Evolutionary conservation across 192 early-diverging fungal genomes (phyloP).

Genomic region (Entomortierella lignicola): DNA sequence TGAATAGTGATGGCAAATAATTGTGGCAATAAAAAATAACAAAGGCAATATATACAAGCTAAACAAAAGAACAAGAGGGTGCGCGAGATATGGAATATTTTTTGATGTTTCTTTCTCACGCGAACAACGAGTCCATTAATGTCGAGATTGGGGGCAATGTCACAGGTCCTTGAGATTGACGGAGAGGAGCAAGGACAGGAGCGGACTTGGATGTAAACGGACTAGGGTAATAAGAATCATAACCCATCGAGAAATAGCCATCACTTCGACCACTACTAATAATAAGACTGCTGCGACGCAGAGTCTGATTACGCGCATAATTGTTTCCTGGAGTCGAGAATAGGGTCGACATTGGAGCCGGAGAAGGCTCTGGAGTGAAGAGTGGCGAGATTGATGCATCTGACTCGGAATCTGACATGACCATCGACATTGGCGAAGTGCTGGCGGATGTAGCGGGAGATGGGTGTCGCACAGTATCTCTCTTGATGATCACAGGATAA

Average conservation of each 20-base stretch:
- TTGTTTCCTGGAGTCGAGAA: background rate
- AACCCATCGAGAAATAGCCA: background rate
- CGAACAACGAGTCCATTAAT: constrained; percentile 24
- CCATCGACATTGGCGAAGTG: constrained; percentile 36
- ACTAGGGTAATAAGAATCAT: background rate
- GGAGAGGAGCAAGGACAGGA: constrained; percentile 24
- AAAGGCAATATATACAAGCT: background rate
- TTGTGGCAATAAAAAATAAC: background rate
- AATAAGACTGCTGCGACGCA: background rate
- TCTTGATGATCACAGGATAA: constrained; percentile 18
- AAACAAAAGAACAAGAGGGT: background rate
- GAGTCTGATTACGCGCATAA: background rate
- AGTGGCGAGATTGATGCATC: constrained; percentile 40
- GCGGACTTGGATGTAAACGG: background rate
- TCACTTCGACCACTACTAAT: background rate
- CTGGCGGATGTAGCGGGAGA: constrained; percentile 24
- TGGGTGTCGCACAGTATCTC: constrained; percentile 2
- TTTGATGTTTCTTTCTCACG: constrained; percentile 5
- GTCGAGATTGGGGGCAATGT: constrained; percentile 46
- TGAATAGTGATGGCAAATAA: background rate
- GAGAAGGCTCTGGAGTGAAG: constrained; percentile 63
- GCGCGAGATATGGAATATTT: background rate
- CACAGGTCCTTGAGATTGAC: constrained; percentile 9
- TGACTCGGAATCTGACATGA: constrained; percentile 47
- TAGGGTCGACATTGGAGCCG: constrained; percentile 21